Evolutionary conservation across 2,329 filamentous ascomycete species (phyloP).

Genomic region (Hymenoscyphus repandus): DNA sequence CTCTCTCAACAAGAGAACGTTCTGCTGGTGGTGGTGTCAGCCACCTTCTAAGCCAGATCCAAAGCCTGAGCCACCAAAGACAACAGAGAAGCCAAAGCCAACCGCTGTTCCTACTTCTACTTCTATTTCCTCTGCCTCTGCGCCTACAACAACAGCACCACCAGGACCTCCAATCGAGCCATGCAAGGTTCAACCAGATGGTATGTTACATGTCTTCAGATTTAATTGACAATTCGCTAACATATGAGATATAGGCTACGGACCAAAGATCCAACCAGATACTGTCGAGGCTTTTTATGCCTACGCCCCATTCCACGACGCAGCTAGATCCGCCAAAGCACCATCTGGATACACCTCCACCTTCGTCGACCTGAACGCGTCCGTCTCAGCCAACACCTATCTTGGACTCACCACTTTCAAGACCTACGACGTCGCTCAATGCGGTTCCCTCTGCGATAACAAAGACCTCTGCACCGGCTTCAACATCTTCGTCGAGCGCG

Average conservation of each 20-base stretch:
- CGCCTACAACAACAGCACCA: too few relatives aligned
- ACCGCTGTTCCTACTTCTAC: too few relatives aligned
- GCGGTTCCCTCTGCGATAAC: slow-evolving; percentile 24
- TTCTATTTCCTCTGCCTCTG: too few relatives aligned
- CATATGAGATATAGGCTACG: slow-evolving; percentile 21
- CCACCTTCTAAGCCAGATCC: too few relatives aligned
- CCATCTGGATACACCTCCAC: slow-evolving; percentile 30
- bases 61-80: not conserved
- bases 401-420: slow-evolving; percentile 26
- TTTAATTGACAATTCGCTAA: not conserved
- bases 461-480: slow-evolving; percentile 27
- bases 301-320: slow-evolving; percentile 18
- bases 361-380: slow-evolving; percentile 29
- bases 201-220: not conserved
- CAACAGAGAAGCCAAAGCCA: not conserved
- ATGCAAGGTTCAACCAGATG: slow-evolving; percentile 24
- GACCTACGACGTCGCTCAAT: slow-evolving; percentile 27
- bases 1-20: slow-evolving; percentile 3
- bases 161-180: too few relatives aligned
- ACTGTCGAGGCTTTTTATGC: slow-evolving; percentile 30
- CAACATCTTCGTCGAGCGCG: slow-evolving; percentile 33
- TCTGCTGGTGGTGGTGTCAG: not conserved
- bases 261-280: slow-evolving; percentile 30
- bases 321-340: slow-evolving; percentile 24
- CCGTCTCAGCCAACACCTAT: slow-evolving; percentile 22